Evolutionary conservation across 1,139 yeast genomes (phyloP), one percentile per base, ranked within the genome.

Genomic region (Debaryomyces nepalensis): DNA sequence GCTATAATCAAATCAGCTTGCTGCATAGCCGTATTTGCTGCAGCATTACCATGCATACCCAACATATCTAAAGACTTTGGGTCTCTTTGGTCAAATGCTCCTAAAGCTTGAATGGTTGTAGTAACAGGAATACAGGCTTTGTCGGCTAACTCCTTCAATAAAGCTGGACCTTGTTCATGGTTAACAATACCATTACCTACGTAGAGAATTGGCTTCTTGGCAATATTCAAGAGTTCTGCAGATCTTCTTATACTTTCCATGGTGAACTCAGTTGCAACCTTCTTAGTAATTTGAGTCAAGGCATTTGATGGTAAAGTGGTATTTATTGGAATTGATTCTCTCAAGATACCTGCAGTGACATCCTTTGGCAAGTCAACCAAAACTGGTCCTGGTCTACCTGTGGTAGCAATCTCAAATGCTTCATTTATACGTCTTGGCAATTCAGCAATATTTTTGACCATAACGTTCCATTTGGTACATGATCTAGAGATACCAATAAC

Each of bases 321-420:
- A 54, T 84, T 81, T 40, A 89, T 80, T 43, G 99, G 98, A 54
- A 93, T 91, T 45, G 97, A 84, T 54, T 84, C 82, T 59, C 88
- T 81, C 58, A 93, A 77, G 52, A 93, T 79, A 24, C 96, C 86
- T 26, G 96, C 97, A 24, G 99, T 93, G 51, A 93, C 97, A 64
- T 93, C 98, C 74, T 93, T 93, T 56, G 99, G 99, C 61, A 93
- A 78, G 68, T 93, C 99, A 41, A 93, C 98, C 56, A 93, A 79
- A 46, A 93, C 99, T 15, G 99, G 99, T 47, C 99, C 99, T 37
- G 99, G 99, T 67, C 99, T 83, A 41, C 99, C 99, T 46, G 87
- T 73, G 33, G 89, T 86, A 48, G 99, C 99, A 53, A 93, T 93
- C 70, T 91, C 97, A 59, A 93, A 93, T 19, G 99, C 98, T 72